Evolutionary conservation across 495 filamentous ascomycete genomes (phyloP), one percentile per base, ranked within the genome.

Genomic region (Neurospora terricola): DNA sequence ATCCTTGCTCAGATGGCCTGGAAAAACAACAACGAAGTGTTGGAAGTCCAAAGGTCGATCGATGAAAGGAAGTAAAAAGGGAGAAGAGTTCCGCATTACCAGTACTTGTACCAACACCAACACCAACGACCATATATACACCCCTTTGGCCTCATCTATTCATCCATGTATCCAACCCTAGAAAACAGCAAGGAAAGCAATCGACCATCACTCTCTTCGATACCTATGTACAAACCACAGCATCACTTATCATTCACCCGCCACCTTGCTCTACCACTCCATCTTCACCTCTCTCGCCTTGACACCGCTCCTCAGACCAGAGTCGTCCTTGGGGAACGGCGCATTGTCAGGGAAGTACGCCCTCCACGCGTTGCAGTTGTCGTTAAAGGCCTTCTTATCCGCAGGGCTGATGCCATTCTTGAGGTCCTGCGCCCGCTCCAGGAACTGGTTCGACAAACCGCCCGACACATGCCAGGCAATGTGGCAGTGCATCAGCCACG

Each of bases 401-500:
- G 71, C 74, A 9, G 75, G 5, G 37, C 77, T 69, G 37, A 77
- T 75, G 21, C 74, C 30, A 10, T 75, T 72, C 2, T 69, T 59
- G 69, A 83, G 74, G 10, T 83, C 79, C 36, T 74, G 72, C 1
- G 77, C 75, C 14, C 82, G 77, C 76, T 88, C 87, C 0, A 89
- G 74, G 38, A 88, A 86, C 71, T 85, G 80, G 69, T 87, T 76
- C 0, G 79, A 80, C 42, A 89, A 76, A 0, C 88, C 88, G 23
- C 81, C 79, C 18, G 80, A 81, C 11, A 85, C 80, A 71, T 89
- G 88, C 85, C 85, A 88, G 5, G 84, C 85, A 69, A 89, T 87
- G 71, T 89, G 88, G 78, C 87, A 89, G 73, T 90, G 87, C 70
- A 88, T 77, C 9, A 86, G 78, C 88, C 88, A 90, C 1, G 83